Conservation (phyloP, 2,329 filamentous ascomycete species). For the Chlorencoelia australis region DNA sequence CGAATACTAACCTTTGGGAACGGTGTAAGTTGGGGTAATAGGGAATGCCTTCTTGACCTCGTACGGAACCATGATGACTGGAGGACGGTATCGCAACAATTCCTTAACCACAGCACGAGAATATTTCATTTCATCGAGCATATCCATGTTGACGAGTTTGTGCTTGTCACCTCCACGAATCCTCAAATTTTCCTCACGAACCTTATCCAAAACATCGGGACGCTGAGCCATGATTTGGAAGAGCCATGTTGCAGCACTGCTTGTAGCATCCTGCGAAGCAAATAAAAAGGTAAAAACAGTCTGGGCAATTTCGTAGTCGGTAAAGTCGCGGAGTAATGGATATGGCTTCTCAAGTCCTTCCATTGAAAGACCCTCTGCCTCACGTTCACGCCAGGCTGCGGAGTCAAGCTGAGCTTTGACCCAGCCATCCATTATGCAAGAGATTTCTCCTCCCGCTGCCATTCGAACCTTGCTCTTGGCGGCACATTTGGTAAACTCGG, state of each 20-base stretch:
- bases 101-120: conserved; percentile 88
- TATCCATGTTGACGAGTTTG: conserved; percentile 65
- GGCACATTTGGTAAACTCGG: conserved; percentile 82
- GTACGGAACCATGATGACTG: conserved; percentile 96
- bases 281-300: conserved; percentile 96
- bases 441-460: conserved; percentile 74
- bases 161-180: conserved; percentile 65
- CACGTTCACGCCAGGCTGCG: conserved; percentile 67
- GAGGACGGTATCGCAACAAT: conserved; percentile 85
- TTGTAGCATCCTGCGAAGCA: conserved; percentile 93
- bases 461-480: conserved; percentile 90
- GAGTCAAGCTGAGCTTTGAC: conserved; percentile 80
- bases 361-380: conserved; percentile 59
- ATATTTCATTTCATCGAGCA: conserved; percentile 81
- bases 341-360: conserved; percentile 70
- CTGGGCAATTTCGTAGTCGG: conserved; percentile 83
- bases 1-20: conserved; percentile 60
- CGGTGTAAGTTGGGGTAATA: conserved; percentile 78
- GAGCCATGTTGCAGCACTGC: conserved; percentile 85
- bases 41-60: conserved; percentile 91
- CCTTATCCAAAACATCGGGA: conserved; percentile 80
- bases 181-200: conserved; percentile 81
- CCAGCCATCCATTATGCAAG: conserved; percentile 96
- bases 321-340: conserved; percentile 75
- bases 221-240: conserved; percentile 92